These are phyloP conservation scores for Pseudopediastrum boryanum DNA, from an alignment of 139 green algal species.

Conservation along the genomic window DNA sequence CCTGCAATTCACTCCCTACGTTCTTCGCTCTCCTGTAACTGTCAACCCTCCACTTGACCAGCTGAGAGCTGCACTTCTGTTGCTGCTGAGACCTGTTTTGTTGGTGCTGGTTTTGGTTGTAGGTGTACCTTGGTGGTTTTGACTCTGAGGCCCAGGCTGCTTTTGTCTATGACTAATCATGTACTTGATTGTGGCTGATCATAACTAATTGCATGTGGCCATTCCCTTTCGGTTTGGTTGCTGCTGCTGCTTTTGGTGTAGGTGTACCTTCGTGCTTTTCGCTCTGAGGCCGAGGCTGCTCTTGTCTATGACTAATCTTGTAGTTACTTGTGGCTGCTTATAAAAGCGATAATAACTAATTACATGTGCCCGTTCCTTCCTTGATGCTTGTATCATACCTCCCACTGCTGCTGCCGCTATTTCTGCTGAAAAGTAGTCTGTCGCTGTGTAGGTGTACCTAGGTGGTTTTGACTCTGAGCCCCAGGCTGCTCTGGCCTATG, in stretches of 20 bases:
- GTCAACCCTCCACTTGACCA: not conserved
- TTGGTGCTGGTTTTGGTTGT: no score
- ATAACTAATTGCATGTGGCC: no score
- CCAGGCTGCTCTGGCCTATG: conserved; percentile 81
- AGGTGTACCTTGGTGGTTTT: conserved; percentile 91
- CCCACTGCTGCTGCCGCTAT: not conserved
- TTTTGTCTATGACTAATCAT: conserved; percentile 80
- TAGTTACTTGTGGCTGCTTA: no score
- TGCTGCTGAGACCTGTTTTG: not conserved
- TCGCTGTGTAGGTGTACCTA: conserved; percentile 77
- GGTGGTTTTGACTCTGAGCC: conserved; percentile 86
- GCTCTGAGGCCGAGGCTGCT: no score
- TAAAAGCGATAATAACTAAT: no score
- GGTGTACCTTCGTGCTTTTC: no score
- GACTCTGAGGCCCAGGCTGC: conserved; percentile 80
- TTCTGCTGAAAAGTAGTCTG: not conserved
- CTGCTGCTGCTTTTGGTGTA: no score
- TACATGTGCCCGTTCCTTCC: not conserved
- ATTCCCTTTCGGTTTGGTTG: no score
- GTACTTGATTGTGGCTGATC: no score
- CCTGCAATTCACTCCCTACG: not conserved
- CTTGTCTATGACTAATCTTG: no score
- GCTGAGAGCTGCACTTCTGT: no score
- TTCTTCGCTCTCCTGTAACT: not conserved
- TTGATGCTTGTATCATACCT: not conserved